A percentile compares a stretch with the other conserved stretches of the same genome.
Evolutionary conservation across 495 filamentous ascomycete genomes (phyloP).

Genomic region (Sabuloglossum arenarium): DNA sequence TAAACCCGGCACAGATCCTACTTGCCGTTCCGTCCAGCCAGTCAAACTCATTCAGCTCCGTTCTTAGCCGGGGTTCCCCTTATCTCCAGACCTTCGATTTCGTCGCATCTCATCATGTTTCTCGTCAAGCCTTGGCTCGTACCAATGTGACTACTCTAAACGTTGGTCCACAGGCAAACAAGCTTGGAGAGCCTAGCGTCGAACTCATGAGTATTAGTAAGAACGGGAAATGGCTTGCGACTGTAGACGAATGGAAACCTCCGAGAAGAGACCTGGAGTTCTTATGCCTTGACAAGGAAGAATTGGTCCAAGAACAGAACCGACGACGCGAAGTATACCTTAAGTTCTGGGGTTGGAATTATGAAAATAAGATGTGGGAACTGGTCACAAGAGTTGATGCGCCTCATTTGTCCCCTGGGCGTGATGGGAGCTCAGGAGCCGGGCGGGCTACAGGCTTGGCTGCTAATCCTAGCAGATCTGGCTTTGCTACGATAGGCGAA

Average conservation of each 20-base stretch:
- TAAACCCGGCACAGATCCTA: slow-evolving; percentile 22
- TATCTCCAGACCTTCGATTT: slow-evolving; percentile 73
- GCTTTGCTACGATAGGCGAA: slow-evolving; percentile 67
- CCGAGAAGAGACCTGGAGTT: slow-evolving; percentile 37
- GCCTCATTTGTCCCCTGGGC: slow-evolving; percentile 40
- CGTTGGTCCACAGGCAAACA: slow-evolving; percentile 41
- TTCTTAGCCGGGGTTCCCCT: slow-evolving; percentile 21
- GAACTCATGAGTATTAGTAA: slow-evolving; percentile 46
- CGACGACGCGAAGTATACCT: slow-evolving; percentile 47
- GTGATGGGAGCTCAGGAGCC: slow-evolving; percentile 11
- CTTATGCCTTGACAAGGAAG: slow-evolving; percentile 21
- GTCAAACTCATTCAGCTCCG: slow-evolving; percentile 17
- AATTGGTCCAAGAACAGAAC: slow-evolving; percentile 20
- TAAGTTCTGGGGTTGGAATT: slow-evolving; percentile 75
- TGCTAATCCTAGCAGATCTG: slow-evolving; percentile 37
- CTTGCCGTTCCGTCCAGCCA: slow-evolving; percentile 32
- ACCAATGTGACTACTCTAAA: slow-evolving; percentile 71
- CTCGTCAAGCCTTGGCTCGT: slow-evolving; percentile 68
- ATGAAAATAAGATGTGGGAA: slow-evolving; percentile 40
- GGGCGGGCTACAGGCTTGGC: slow-evolving; percentile 48
- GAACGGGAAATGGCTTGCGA: slow-evolving; percentile 81
- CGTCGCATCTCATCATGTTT: slow-evolving; percentile 44
- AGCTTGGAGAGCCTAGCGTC: slow-evolving; percentile 53
- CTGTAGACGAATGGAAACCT: slow-evolving; percentile 75
- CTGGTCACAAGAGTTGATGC: slow-evolving; percentile 62